Conservation (phyloP, 1,284 basidiomycete genomes). For the Sphagnurus paluster region DNA sequence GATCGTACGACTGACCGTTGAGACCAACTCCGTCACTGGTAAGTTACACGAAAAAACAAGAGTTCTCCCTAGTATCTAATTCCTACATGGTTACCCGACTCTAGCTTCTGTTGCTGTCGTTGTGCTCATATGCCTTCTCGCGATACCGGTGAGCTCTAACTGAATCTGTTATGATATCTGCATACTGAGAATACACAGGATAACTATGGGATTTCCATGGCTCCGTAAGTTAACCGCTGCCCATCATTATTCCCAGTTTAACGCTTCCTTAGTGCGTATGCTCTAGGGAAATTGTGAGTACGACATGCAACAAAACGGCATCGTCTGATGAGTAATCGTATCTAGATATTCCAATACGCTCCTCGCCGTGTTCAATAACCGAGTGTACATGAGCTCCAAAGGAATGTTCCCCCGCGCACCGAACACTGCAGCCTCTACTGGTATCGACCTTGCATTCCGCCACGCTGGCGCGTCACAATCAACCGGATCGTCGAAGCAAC, state of each 20-base stretch:
- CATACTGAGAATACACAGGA: not conserved
- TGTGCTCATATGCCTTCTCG: conserved; percentile 11
- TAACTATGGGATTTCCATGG: conserved; percentile 13
- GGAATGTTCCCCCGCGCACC: conserved; percentile 1
- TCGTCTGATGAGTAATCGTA: not conserved
- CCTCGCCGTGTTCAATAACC: conserved; percentile 15
- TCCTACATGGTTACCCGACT: not conserved
- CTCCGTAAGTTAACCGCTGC: conserved; percentile 10
- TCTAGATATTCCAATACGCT: conserved; percentile 16
- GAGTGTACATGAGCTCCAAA: conserved; percentile 13
- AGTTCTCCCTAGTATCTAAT: not conserved
- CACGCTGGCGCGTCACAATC: not conserved
- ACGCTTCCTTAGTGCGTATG: conserved; percentile 8
- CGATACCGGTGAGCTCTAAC: conserved; percentile 10
- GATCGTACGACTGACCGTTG: conserved; percentile 16
- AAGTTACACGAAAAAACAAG: not conserved
- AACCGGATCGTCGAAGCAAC: not conserved
- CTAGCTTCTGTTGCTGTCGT: conserved; percentile 12
- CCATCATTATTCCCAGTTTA: not conserved
- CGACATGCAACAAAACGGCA: not conserved
- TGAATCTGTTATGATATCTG: not conserved
- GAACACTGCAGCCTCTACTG: conserved; percentile 1
- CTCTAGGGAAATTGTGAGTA: conserved; percentile 17
- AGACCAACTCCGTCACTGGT: conserved; percentile 16
- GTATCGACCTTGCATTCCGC: conserved; percentile 5